Base-by-base conservation (phyloP, 805 yeast species). In the Myxozyma nipponensis region DNA sequence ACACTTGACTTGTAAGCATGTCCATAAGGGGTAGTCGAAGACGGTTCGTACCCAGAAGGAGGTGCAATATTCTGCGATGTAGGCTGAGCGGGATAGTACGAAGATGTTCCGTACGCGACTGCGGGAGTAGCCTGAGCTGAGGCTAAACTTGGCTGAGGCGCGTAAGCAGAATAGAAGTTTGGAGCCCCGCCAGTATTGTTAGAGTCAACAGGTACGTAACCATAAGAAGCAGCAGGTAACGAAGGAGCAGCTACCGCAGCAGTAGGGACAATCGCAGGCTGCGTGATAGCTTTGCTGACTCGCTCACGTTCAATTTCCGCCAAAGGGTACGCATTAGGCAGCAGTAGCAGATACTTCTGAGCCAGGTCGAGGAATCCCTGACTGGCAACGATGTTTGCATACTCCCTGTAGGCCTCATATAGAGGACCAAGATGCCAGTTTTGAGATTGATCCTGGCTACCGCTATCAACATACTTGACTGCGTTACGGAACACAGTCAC, bases 301-400 rank as follows among this genome's bases (percentile, higher is more conserved):
- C 98, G 82, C 56, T 86, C 90, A 66, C 83, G 86, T 63, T 87
- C 96, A 39, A 77, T 65, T 3, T 68, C 61, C 44, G 84, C 82
- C 23, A 83, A 86, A 39, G 84, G 85, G 60, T 82, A 79, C 47
- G 80, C 80, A 40, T 77, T 79, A 10, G 98, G 95, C 62, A 93
- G 73, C 53, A 84, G 73, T 40, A 74, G 72, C 63, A 91, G 75
- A 58, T 86, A 79, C 58, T 76, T 78, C 50, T 73, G 76, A 1
- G 98, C 97, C 58, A 91, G 72, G 7, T 84, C 95, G 60, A 87
- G 82, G 57, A 86, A 81, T 24, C 97, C 98, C 63, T 77, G 81
- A 24, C 88, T 81, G 3, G 95, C 84, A 49, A 89, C 81, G 52
- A 84, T 72, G 58, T 79, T 82, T 41, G 95, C 82, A 67, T 85